These are phyloP conservation scores for Lomentospora prolificans DNA, from an alignment of 2,329 filamentous ascomycete species.

Conservation along the genomic window DNA sequence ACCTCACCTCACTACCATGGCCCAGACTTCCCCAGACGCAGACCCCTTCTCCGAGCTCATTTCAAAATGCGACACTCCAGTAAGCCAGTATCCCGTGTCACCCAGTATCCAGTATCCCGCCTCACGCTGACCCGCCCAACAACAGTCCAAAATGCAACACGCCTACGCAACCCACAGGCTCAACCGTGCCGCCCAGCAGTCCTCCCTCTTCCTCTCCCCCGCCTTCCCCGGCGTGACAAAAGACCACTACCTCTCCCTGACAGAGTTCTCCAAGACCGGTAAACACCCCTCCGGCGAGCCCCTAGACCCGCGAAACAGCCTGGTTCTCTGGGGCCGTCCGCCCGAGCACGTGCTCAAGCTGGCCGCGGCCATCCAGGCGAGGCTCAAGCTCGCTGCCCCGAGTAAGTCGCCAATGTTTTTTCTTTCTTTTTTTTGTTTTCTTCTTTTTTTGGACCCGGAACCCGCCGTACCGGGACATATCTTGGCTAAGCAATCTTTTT, in stretches of 20 bases:
- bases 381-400: conserved; percentile 54
- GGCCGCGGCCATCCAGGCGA: conserved; percentile 57
- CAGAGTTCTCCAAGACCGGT: conserved; percentile 56
- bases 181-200: conserved; percentile 67
- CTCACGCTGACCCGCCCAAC: background rate
- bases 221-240: conserved; percentile 63
- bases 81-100: conserved; percentile 27
- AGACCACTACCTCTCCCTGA: conserved; percentile 38
- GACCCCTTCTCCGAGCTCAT: conserved; percentile 48
- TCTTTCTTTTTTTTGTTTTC: background rate
- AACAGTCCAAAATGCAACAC: conserved; percentile 51
- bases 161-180: conserved; percentile 66
- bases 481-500: no score
- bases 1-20: background rate
- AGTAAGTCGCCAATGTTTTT: conserved; percentile 39
- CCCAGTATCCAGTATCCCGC: background rate
- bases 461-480: no score
- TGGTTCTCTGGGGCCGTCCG: conserved; percentile 83
- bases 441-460: no score
- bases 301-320: conserved; percentile 64
- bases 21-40: background rate
- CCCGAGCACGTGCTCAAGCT: conserved; percentile 60
- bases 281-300: conserved; percentile 54
- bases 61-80: conserved; percentile 53
- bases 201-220: conserved; percentile 57